Conservation (phyloP, 768 basidiomycete genomes). For the Suillus weaverae region DNA sequence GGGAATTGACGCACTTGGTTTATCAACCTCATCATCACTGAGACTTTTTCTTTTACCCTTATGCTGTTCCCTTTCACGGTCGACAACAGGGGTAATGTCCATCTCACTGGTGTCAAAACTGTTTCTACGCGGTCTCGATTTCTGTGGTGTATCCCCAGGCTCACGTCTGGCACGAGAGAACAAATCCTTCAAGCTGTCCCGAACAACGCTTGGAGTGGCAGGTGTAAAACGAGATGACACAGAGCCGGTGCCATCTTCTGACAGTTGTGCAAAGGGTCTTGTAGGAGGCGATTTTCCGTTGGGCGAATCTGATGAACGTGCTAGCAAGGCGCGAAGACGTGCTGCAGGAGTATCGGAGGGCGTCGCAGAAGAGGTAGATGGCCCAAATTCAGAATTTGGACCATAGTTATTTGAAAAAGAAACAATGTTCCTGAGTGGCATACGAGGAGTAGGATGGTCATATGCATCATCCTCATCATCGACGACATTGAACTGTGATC, state of each 20-base stretch:
- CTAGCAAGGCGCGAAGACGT: constrained; percentile 62
- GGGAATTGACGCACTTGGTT: constrained; percentile 44
- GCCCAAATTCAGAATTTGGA: constrained; percentile 7
- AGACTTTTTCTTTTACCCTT: constrained; percentile 58
- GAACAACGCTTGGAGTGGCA: constrained; percentile 47
- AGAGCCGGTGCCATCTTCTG: constrained; percentile 26
- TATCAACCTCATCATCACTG: constrained; percentile 69
- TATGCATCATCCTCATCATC: constrained; percentile 29
- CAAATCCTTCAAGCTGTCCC: constrained; percentile 60
- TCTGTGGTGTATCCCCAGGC: constrained; percentile 64
- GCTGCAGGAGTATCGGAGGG: constrained; percentile 52
- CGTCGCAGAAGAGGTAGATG: constrained; percentile 11
- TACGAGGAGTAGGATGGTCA: constrained; percentile 30
- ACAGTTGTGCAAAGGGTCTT: constrained; percentile 24
- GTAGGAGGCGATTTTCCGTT: constrained; percentile 29
- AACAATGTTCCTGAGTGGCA: constrained; percentile 22
- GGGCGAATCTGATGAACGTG: constrained; percentile 46
- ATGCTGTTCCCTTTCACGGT: constrained; percentile 40
- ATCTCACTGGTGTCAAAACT: constrained; percentile 63
- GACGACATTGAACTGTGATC: constrained; percentile 11
- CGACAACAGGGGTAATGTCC: constrained; percentile 50
- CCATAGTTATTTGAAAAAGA: constrained; percentile 14
- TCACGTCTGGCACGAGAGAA: constrained; percentile 68
- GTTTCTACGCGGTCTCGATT: constrained; percentile 49
- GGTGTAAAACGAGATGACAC: constrained; percentile 21